Percentiles rank a stretch among this genome's conserved stretches.
Conservation (phyloP, 2,329 filamentous ascomycete species). For the Alternaria brassicicola region DNA sequence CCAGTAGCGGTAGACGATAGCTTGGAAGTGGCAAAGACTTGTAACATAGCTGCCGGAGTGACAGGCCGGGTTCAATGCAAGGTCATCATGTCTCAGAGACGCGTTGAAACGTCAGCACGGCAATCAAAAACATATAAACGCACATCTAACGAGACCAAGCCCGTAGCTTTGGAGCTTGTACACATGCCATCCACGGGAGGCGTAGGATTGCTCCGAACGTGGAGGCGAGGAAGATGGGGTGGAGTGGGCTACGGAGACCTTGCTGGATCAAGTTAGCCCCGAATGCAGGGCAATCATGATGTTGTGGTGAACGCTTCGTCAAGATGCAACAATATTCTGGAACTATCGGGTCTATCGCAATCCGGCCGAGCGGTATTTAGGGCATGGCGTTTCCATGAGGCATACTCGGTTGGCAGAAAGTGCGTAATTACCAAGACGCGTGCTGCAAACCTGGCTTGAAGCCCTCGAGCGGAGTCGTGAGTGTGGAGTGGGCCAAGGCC, state of each 20-base stretch:
- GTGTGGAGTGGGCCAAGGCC: neutral
- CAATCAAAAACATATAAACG: neutral
- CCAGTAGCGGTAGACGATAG: neutral
- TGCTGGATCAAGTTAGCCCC: slow-evolving; percentile 3
- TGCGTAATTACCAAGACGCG: neutral
- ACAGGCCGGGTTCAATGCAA: neutral
- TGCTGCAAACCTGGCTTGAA: neutral
- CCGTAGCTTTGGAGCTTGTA: slow-evolving; percentile 2
- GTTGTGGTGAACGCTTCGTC: neutral
- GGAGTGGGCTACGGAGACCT: neutral
- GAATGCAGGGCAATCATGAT: slow-evolving; percentile 15
- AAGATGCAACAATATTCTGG: neutral
- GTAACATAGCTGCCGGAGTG: neutral
- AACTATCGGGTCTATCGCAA: neutral
- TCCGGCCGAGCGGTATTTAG: neutral
- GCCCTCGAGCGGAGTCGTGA: neutral
- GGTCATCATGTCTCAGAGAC: neutral
- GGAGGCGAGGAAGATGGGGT: slow-evolving; percentile 8
- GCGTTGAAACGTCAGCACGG: neutral
- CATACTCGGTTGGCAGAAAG: neutral
- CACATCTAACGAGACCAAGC: slow-evolving; percentile 4
- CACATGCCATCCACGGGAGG: neutral
- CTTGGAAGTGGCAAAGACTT: neutral
- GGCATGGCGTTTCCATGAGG: neutral
- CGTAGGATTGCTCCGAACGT: slow-evolving; percentile 6